phyloP scores from a whole-genome alignment of 2,329 filamentous ascomycete species.

The Saccharata proteae region DNA sequence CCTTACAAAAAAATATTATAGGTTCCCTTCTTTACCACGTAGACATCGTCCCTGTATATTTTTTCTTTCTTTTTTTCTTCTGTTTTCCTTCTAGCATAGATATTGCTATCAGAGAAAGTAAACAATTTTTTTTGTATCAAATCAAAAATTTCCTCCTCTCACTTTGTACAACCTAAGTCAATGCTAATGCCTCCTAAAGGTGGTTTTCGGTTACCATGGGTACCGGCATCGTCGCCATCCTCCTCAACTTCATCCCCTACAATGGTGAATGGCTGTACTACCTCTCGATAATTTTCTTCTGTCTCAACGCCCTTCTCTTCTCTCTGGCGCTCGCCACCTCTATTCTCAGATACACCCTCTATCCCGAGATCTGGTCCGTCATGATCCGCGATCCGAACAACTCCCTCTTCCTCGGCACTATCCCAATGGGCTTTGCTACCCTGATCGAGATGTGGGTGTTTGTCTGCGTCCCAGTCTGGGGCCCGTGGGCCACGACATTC shows the following conservation, averaged over 20 bases:
- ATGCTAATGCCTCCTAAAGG: slow-evolving; percentile 1
- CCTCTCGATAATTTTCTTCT: slow-evolving; percentile 46
- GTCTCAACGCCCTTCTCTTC: slow-evolving; percentile 45
- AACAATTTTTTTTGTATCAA: too few relatives aligned
- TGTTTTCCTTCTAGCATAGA: too few relatives aligned
- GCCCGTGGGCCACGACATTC: slow-evolving; percentile 32
- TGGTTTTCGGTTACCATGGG: slow-evolving; percentile 35
- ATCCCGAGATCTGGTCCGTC: slow-evolving; percentile 48
- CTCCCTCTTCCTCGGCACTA: slow-evolving; percentile 50
- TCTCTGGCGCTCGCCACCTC: slow-evolving; percentile 39
- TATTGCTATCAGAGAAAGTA: too few relatives aligned
- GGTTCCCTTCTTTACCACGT: too few relatives aligned
- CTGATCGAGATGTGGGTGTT: slow-evolving; percentile 52
- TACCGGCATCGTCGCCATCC: slow-evolving; percentile 51
- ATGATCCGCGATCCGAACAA: slow-evolving; percentile 54
- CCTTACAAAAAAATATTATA: too few relatives aligned
- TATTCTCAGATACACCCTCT: slow-evolving; percentile 46
- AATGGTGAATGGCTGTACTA: slow-evolving; percentile 42
- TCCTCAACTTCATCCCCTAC: slow-evolving; percentile 49
- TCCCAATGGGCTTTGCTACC: slow-evolving; percentile 53
- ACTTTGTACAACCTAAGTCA: too few relatives aligned
- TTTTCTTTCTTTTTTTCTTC: too few relatives aligned
- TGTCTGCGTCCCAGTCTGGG: slow-evolving; percentile 45
- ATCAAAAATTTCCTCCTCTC: too few relatives aligned
- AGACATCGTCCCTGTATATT: too few relatives aligned